These are phyloP conservation scores for Euclidium syriacum DNA, from an alignment of 345 rosid genomes.

Conservation along the genomic window DNA sequence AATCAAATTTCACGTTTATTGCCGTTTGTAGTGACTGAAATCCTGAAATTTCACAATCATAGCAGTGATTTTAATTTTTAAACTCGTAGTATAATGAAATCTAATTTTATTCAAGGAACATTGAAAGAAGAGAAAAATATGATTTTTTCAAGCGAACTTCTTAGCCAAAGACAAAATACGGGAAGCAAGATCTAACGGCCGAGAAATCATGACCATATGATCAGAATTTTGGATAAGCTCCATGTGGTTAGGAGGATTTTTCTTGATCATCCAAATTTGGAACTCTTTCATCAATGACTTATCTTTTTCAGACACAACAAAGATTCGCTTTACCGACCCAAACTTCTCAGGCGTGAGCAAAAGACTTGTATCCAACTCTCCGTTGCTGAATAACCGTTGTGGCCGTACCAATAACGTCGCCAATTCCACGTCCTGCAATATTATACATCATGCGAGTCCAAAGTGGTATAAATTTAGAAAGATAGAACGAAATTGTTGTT, in stretches of 20 bases:
- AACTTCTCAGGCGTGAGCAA: conserved; percentile 33
- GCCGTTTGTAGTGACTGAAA: too few relatives aligned
- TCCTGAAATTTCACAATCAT: too few relatives aligned
- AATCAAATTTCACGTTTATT: too few relatives aligned
- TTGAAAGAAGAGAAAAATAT: too few relatives aligned
- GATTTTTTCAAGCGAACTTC: conserved; percentile 19
- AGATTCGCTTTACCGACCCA: conserved; percentile 44
- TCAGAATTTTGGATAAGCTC: conserved; percentile 39
- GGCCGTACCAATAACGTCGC: conserved; percentile 45
- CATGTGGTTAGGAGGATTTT: conserved; percentile 46
- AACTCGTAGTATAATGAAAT: too few relatives aligned
- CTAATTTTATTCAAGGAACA: too few relatives aligned
- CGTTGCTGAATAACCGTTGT: conserved; percentile 28
- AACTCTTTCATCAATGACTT: conserved; percentile 17
- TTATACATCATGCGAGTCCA: too few relatives aligned
- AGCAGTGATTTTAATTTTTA: too few relatives aligned
- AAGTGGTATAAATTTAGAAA: too few relatives aligned
- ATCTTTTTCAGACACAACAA: conserved; percentile 39
- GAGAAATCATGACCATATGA: conserved; percentile 57
- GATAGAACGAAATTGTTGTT: too few relatives aligned
- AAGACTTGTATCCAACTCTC: conserved; percentile 36
- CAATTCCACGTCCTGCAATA: conserved; percentile 46
- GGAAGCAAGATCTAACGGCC: conserved; percentile 27
- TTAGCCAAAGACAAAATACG: conserved; percentile 28
- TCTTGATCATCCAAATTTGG: conserved; percentile 38